Percentiles rank a stretch among this genome's conserved stretches.
Evolutionary conservation across 352 stramenopile genomes (phyloP).

Genomic region (Phytophthora fragariaefolia): DNA sequence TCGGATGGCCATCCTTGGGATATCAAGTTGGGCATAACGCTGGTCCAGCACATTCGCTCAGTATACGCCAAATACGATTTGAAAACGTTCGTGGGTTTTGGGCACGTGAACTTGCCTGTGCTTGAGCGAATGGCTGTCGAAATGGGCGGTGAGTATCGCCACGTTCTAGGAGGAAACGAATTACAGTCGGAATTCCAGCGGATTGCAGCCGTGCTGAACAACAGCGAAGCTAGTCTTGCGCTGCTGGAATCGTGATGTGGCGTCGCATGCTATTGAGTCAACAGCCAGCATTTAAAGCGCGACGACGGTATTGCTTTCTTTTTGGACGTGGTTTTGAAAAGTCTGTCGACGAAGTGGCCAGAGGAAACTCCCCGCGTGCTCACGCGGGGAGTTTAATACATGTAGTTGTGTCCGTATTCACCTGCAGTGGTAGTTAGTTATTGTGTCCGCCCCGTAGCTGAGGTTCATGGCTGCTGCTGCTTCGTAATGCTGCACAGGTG

Average conservation of each 20-base stretch:
- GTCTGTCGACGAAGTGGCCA: no score
- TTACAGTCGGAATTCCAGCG: constrained; percentile 36
- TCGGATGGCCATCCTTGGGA: constrained; percentile 58
- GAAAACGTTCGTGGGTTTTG: constrained; percentile 71
- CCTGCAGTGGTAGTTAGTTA: no score
- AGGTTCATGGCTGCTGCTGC: no score
- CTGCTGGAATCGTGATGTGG: constrained; percentile 17
- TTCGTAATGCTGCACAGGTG: no score
- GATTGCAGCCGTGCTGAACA: constrained; percentile 40
- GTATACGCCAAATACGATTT: constrained; percentile 66
- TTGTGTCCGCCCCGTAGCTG: no score
- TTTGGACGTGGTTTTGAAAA: no score
- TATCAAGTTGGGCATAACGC: constrained; percentile 31
- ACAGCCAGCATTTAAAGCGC: no score
- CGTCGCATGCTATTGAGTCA: no score
- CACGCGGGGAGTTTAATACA: no score
- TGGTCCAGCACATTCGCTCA: constrained; percentile 50
- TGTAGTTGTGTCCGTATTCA: no score
- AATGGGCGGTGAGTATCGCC: constrained; percentile 59
- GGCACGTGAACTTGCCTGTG: constrained; percentile 55
- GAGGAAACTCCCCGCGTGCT: no score
- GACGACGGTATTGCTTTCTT: no score
- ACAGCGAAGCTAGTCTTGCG: constrained; percentile 36
- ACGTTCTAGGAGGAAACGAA: constrained; percentile 33
- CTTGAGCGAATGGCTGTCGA: constrained; percentile 50